A percentile compares a stretch with the other conserved stretches of the same genome.
These are phyloP conservation scores for Claviceps pazoutovae DNA, from an alignment of 2,329 filamentous ascomycete genomes.

Conservation along the genomic window DNA sequence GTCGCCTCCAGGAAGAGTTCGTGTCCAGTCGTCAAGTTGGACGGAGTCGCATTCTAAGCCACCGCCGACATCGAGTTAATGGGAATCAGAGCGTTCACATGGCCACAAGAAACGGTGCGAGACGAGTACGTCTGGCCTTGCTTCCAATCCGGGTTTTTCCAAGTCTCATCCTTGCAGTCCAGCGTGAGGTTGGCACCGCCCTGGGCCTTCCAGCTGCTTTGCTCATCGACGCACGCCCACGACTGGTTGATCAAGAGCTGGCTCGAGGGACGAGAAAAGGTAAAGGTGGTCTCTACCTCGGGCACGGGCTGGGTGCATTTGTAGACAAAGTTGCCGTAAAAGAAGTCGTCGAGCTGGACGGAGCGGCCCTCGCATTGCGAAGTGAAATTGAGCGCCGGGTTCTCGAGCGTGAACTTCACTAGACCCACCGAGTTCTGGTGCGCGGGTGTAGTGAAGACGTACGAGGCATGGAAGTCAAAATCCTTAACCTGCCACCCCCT, in stretches of 20 bases:
- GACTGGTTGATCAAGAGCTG: constrained; percentile 32
- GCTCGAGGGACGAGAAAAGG: constrained; percentile 23
- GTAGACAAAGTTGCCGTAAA: constrained; percentile 33
- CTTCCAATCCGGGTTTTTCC: constrained; percentile 19
- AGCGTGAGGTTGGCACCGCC: constrained; percentile 16
- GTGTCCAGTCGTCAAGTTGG: background rate
- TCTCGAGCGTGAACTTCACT: constrained; percentile 35
- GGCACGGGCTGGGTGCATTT: constrained; percentile 23
- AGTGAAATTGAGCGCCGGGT: constrained; percentile 26
- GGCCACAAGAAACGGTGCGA: constrained; percentile 15
- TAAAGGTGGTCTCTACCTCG: constrained; percentile 24
- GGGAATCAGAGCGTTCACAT: constrained; percentile 12
- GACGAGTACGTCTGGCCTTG: constrained; percentile 18
- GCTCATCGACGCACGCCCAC: constrained; percentile 32
- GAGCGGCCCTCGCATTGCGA: constrained; percentile 27
- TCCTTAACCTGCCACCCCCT: constrained; percentile 25
- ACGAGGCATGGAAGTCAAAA: constrained; percentile 35
- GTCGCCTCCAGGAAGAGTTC: background rate
- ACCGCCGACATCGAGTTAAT: constrained; percentile 15
- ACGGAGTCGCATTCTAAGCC: constrained; percentile 9
- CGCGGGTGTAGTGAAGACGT: constrained; percentile 34
- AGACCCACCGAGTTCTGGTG: constrained; percentile 36
- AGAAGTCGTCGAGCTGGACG: constrained; percentile 31
- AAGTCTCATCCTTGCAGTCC: constrained; percentile 14
- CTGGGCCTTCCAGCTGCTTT: constrained; percentile 15